Percentiles rank a stretch among this genome's conserved stretches.
phyloP scores from a whole-genome alignment of 2,329 filamentous ascomycete species.

The Aspergillus sp. region DNA sequence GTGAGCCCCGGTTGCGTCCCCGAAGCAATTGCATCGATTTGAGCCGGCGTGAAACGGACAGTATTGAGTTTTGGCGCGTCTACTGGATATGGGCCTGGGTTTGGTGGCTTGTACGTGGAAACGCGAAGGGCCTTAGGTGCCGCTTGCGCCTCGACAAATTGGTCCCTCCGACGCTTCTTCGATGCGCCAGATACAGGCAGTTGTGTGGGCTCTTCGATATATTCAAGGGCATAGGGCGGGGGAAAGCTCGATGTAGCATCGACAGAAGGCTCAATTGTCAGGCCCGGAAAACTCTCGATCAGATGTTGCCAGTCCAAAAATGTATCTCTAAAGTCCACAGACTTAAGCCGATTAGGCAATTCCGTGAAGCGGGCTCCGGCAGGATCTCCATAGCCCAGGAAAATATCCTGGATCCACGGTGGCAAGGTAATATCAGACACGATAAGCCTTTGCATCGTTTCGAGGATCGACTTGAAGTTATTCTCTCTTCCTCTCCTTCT shows the following conservation, averaged over 20 bases:
- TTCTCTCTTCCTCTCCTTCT: slow-evolving; percentile 86
- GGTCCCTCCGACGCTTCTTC: slow-evolving; percentile 84
- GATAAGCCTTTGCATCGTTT: slow-evolving; percentile 84
- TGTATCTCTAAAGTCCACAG: slow-evolving; percentile 87
- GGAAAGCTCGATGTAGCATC: slow-evolving; percentile 72
- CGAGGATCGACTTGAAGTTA: slow-evolving; percentile 91
- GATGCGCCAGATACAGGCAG: slow-evolving; percentile 61
- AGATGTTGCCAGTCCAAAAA: slow-evolving; percentile 96
- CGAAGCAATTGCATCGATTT: slow-evolving; percentile 89
- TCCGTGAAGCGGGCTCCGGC: slow-evolving; percentile 82
- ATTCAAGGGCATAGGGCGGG: slow-evolving; percentile 84
- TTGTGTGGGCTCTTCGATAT: slow-evolving; percentile 52
- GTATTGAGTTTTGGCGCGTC: slow-evolving; percentile 79
- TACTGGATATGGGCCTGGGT: slow-evolving; percentile 83
- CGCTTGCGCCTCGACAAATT: slow-evolving; percentile 65
- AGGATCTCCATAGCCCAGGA: slow-evolving; percentile 95
- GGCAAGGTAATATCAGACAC: slow-evolving; percentile 83
- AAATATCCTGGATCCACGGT: slow-evolving; percentile 92
- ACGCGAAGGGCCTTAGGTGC: slow-evolving; percentile 71
- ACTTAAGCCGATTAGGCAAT: slow-evolving; percentile 72
- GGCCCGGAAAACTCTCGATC: slow-evolving; percentile 83
- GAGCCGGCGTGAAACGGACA: slow-evolving; percentile 85
- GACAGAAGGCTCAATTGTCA: slow-evolving; percentile 75
- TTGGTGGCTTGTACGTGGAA: slow-evolving; percentile 84
- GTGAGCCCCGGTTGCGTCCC: slow-evolving; percentile 93